Evolutionary conservation across 192 early-diverging fungal species (phyloP), one percentile per base, ranked within the genome.

Genomic region (Coemansia sp.): DNA sequence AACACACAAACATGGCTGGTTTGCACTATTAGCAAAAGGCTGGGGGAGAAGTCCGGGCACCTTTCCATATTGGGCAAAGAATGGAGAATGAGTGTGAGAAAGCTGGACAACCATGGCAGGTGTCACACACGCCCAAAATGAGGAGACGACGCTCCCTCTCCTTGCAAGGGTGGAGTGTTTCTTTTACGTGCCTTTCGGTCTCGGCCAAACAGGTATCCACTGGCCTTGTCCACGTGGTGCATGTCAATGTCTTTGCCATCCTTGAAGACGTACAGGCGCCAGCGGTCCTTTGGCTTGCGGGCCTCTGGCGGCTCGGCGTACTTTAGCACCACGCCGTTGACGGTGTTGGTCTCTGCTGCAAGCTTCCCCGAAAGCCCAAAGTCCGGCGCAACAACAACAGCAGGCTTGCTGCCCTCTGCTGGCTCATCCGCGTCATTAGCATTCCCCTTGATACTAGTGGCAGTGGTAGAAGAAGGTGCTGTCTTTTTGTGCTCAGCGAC

Each of bases 211-310:
- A 97, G 64, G 71, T 85, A 98, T 3, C 90, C 92, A 65, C 90
- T 91, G 63, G 93, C 90, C 11, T 88, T 76, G 70, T 93, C 88
- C 15, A 97, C 87, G 57, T 90, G 87, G 37, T 95, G 83, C 48
- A 92, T 74, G 73, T 97, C 95, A 29, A 93, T 76, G 68, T 94
- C 87, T 40, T 95, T 87, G 42, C 88, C 85, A 37, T 91, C 91
- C 65, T 98, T 98, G 70, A 97, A 98, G 2, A 96, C 90, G 67
- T 96, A 96, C 18, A 98, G 71, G 50, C 95, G 84, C 87, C 88
- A 97, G 56, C 79, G 82, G 11, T 79, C 68, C 14, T 57, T 82
- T 7, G 95, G 92, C 50, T 87, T 89, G 22, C 91, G 80, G 0
- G 95, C 93, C 68, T 98, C 96, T 0, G 87, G 73, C 0, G 96